Evolutionary conservation across 148 eudicot species (phyloP).

Genomic region (Amaranthus cruentus): DNA sequence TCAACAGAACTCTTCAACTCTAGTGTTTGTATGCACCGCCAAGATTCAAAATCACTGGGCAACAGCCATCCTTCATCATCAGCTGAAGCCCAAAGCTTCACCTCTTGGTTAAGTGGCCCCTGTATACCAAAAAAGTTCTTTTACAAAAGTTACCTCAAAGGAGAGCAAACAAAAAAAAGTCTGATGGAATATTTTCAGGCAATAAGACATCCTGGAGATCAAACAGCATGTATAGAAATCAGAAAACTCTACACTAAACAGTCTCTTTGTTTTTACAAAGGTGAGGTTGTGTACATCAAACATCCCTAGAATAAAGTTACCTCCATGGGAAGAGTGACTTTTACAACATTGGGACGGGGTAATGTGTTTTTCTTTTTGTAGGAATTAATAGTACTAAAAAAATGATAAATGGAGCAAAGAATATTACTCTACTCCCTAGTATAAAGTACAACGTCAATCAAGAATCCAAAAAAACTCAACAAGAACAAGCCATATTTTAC

Average conservation of each 20-base stretch:
- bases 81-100: slow-evolving; percentile 77
- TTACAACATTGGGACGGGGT: no score
- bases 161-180: not conserved
- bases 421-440: not conserved
- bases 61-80: slow-evolving; percentile 98
- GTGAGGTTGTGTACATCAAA: no score
- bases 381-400: no score
- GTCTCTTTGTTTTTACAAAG: no score
- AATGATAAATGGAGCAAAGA: not conserved
- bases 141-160: slow-evolving; percentile 1
- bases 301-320: no score
- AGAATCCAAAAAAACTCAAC: not conserved
- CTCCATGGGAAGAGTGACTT: no score
- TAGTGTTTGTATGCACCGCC: slow-evolving; percentile 80
- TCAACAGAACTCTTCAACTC: slow-evolving; percentile 69
- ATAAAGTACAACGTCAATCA: not conserved
- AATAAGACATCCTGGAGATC: no score
- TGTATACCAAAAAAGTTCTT: slow-evolving; percentile 11
- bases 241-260: no score
- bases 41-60: slow-evolving; percentile 86
- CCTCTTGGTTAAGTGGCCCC: slow-evolving; percentile 86
- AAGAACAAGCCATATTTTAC: not conserved
- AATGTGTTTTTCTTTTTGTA: no score
- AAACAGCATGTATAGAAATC: no score
- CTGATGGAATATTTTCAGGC: no score